phyloP scores from a whole-genome alignment of 2,329 filamentous ascomycete species.

The Chalaropsis thielavioides region DNA sequence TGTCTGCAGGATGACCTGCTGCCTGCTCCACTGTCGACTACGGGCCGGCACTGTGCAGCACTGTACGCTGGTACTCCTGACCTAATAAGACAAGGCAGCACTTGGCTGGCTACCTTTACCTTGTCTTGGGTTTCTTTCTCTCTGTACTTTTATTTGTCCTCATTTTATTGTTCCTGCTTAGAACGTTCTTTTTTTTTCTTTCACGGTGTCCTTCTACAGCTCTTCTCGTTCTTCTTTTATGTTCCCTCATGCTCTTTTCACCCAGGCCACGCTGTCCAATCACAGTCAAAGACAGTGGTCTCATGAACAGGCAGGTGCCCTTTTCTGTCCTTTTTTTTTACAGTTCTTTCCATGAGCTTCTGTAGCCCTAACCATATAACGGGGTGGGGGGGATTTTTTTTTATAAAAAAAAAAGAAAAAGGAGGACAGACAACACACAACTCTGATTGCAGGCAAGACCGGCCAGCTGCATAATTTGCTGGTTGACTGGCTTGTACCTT shows the following conservation, averaged over 20 bases:
- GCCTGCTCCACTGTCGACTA: too few relatives aligned
- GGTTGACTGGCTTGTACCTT: not conserved
- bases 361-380: not conserved
- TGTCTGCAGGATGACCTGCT: too few relatives aligned
- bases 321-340: too few relatives aligned
- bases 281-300: not conserved
- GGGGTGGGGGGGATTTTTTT: too few relatives aligned
- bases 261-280: not conserved
- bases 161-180: not conserved
- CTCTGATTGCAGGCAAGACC: not conserved
- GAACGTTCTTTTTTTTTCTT: not conserved
- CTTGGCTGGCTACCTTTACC: not conserved
- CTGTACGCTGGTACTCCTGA: not conserved
- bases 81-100: not conserved
- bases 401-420: not conserved
- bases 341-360: not conserved
- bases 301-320: not conserved
- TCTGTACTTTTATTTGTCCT: not conserved
- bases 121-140: not conserved
- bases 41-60: not conserved
- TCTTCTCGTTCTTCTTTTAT: not conserved
- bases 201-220: not conserved
- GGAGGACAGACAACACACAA: not conserved
- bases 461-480: not conserved
- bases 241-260: not conserved